Evolutionary conservation across 768 basidiomycete genomes (phyloP), one percentile per base, ranked within the genome.

Genomic region (Amanita rubescens): DNA sequence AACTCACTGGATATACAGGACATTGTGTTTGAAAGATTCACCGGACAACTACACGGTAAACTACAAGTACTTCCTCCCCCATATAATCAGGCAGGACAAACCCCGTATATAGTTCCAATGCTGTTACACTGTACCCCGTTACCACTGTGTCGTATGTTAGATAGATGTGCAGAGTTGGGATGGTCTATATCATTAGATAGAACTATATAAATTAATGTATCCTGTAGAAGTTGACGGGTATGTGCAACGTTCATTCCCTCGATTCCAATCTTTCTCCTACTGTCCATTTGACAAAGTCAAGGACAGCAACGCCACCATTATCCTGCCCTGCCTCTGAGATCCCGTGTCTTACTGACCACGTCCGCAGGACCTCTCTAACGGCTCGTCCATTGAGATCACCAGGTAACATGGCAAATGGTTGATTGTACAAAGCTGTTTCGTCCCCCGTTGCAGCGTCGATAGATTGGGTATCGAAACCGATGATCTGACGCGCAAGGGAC

Each of bases 401-500:
- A n/a, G 83, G 79, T 35, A 85, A 76, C 71, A 84, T 90, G 65
- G 82, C 79, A 59, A 91, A 87, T 4, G 80, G 79, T 59, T 91
- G 90, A 24, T 78, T 74, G 62, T 88, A 88, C 43, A 92, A 67
- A 6, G 81, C 79, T 2, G 75, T 78, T 52, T 83, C 81, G 4
- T 63, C 61, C 34, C 62, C 64, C 6, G 64, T 38, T n/a, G 58
- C 49, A 20, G 66, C 58, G 24, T 62, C 67, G 17, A 92, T 71
- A 0, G 71, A 72, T 14, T 69, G 67, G 0, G 90, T 90, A 24
- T 88, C 82, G 63, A 94, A 85, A 2, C 92, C 94, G 19, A 83
- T 82, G 48, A 92, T 84, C 68, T 95, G 94, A 38, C 91, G 78
- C 9, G 85, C 87, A n/a, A 95, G 57, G 2, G 85, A 79, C 20